Evolutionary conservation across 495 filamentous ascomycete species (phyloP).

Genomic region (Sabuloglossum arenarium): DNA sequence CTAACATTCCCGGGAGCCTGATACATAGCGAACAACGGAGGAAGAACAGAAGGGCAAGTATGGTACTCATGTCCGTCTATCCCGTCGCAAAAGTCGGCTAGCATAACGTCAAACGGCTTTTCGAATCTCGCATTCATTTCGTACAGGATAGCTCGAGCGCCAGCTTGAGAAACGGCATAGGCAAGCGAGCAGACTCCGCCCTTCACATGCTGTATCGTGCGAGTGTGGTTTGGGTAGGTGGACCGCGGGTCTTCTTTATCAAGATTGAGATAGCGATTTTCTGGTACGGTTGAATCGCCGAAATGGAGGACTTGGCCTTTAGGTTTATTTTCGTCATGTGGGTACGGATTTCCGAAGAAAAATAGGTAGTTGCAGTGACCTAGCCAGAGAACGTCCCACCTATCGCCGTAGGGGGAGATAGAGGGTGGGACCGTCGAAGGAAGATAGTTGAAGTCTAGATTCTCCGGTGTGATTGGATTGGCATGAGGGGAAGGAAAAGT

Average conservation of each 20-base stretch:
- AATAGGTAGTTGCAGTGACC: constrained; percentile 26
- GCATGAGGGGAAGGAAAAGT: background rate
- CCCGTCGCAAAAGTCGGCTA: constrained; percentile 25
- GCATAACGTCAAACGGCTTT: constrained; percentile 25
- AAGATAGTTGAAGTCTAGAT: constrained; percentile 7
- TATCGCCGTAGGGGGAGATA: constrained; percentile 31
- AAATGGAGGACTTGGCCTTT: constrained; percentile 8
- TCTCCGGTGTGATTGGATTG: background rate
- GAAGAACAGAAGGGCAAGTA: constrained; percentile 26
- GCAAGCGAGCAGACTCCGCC: constrained; percentile 29
- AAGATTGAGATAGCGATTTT: constrained; percentile 3
- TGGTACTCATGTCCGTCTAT: constrained; percentile 5
- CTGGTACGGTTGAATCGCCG: constrained; percentile 12
- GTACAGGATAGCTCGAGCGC: constrained; percentile 30
- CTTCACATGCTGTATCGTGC: constrained; percentile 23
- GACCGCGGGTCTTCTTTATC: background rate
- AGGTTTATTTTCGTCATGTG: constrained; percentile 3
- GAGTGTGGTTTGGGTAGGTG: constrained; percentile 20
- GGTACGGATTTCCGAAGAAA: constrained; percentile 8
- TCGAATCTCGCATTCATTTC: constrained; percentile 23
- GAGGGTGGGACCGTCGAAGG: constrained; percentile 14
- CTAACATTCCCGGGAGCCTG: constrained; percentile 18
- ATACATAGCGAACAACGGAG: constrained; percentile 26
- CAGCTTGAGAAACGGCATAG: constrained; percentile 32
- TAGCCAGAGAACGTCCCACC: constrained; percentile 37